Evolutionary conservation across 164 flowering plant species (phyloP).

Genomic region (Liquidambar formosana): DNA sequence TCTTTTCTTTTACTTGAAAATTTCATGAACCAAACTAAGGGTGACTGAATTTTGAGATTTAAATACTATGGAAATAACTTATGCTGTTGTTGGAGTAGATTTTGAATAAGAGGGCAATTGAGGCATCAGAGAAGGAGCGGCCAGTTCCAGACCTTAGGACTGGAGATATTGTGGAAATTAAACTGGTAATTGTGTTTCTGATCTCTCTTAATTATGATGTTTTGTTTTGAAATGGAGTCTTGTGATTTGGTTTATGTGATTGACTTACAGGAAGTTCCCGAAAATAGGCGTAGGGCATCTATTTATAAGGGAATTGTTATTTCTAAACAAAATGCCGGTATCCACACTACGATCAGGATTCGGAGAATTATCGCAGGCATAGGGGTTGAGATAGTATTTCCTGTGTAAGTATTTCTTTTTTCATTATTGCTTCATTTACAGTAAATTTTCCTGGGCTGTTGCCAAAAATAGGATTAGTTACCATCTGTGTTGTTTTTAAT

Average conservation of each 20-base stretch:
- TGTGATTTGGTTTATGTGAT: constrained; percentile 13
- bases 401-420: constrained; percentile 61
- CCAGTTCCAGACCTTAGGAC: constrained; percentile 77
- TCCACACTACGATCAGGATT: constrained; percentile 88
- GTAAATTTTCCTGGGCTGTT: background rate
- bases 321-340: constrained; percentile 91
- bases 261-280: constrained; percentile 79
- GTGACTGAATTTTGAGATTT: background rate
- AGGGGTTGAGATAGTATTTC: constrained; percentile 95
- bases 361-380: constrained; percentile 88
- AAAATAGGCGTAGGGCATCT: constrained; percentile 66
- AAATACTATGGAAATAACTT: background rate
- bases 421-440: background rate
- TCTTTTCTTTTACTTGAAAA: background rate
- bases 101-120: constrained; percentile 81
- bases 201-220: background rate
- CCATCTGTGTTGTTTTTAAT: too few relatives aligned
- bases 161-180: constrained; percentile 87
- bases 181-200: constrained; percentile 50
- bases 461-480: too few relatives aligned
- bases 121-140: constrained; percentile 58
- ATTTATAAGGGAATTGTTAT: constrained; percentile 89
- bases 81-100: constrained; percentile 43
- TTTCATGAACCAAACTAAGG: background rate
- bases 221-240: background rate